Evolutionary conservation across 139 green algal species (phyloP).

Genomic region (Tetraselmis striata): DNA sequence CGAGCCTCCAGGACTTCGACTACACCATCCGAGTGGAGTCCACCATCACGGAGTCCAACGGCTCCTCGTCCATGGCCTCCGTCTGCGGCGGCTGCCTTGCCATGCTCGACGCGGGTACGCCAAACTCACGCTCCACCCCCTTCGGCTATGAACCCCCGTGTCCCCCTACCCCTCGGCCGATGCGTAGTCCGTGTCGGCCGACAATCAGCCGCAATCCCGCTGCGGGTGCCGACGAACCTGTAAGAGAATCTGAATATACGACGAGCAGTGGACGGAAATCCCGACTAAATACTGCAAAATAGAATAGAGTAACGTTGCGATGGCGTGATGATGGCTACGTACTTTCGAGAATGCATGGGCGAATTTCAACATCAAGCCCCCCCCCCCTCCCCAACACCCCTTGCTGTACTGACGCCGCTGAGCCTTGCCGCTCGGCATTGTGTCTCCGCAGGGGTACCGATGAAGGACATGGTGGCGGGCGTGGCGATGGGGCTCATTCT

Average conservation of each 20-base stretch:
- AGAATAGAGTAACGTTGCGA: too few species aligned
- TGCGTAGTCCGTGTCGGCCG: too few species aligned
- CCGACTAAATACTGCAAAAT: too few species aligned
- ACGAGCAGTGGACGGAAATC: too few species aligned
- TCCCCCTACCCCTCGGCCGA: too few species aligned
- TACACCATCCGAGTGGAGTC: slow-evolving; percentile 86
- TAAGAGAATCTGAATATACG: too few species aligned
- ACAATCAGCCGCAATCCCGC: too few species aligned
- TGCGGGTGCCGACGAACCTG: too few species aligned
- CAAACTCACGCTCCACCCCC: too few species aligned
- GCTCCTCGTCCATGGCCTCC: slow-evolving; percentile 90
- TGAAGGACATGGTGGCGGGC: slow-evolving; percentile 77
- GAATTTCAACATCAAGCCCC: background rate
- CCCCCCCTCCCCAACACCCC: background rate
- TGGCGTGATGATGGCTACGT: too few species aligned
- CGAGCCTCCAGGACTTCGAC: slow-evolving; percentile 64
- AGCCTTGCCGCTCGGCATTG: background rate
- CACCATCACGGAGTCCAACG: slow-evolving; percentile 96
- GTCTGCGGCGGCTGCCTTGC: slow-evolving; percentile 93
- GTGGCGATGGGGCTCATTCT: slow-evolving; percentile 98
- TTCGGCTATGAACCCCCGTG: too few species aligned
- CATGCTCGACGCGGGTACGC: slow-evolving; percentile 81
- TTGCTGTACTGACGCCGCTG: background rate
- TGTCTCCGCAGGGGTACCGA: slow-evolving; percentile 72
- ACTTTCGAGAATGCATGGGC: too few species aligned